A percentile compares a stretch with the other conserved stretches of the same genome.
phyloP scores from a whole-genome alignment of 1,284 basidiomycete species.

The Wolfiporia cocos region DNA sequence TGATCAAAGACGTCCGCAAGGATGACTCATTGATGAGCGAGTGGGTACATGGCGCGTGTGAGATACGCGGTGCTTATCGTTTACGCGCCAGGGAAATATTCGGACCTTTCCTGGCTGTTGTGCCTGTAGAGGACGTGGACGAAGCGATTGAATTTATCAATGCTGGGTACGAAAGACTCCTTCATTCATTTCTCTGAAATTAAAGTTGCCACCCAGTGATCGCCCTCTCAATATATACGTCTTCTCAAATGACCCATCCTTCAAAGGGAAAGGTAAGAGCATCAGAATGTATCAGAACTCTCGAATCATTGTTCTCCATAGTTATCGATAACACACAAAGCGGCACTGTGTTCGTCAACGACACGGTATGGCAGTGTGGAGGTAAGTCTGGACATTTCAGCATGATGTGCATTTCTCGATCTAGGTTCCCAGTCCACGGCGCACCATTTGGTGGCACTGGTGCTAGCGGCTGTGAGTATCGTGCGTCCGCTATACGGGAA shows the following conservation, averaged over 20 bases:
- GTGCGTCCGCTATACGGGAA: not conserved
- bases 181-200: too few relatives aligned
- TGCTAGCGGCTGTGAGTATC: constrained; percentile 51
- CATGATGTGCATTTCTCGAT: constrained; percentile 1
- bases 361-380: constrained; percentile 45
- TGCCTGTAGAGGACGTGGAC: constrained; percentile 68
- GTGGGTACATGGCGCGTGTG: too few relatives aligned
- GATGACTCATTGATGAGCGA: constrained; percentile 75
- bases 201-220: constrained; percentile 45
- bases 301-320: constrained; percentile 23
- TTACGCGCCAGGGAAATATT: constrained; percentile 30
- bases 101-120: constrained; percentile 52
- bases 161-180: constrained; percentile 39
- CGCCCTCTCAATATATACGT: constrained; percentile 73
- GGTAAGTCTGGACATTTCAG: constrained; percentile 26
- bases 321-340: constrained; percentile 61
- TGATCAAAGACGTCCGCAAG: constrained; percentile 51
- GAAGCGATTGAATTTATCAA: constrained; percentile 70
- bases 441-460: constrained; percentile 68
- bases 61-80: too few relatives aligned
- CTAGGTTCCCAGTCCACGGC: constrained; percentile 37
- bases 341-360: constrained; percentile 57
- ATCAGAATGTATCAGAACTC: too few relatives aligned
- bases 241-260: constrained; percentile 51
- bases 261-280: constrained; percentile 50